A percentile compares a stretch with the other conserved stretches of the same genome.
These are phyloP conservation scores for Litsea cubeba DNA, from an alignment of 164 flowering plant genomes.

Conservation along the genomic window DNA sequence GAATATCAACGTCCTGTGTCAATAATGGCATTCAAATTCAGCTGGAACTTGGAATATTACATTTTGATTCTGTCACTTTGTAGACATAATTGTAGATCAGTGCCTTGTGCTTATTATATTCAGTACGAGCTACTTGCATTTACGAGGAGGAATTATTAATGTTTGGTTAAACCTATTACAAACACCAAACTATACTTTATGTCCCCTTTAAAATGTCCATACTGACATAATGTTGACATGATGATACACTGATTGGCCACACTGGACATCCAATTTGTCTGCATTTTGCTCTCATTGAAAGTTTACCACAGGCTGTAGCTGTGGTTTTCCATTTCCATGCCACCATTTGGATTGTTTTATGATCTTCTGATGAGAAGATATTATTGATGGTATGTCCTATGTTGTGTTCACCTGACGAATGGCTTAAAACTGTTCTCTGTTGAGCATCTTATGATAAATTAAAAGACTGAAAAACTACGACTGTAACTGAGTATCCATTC, in stretches of 20 bases:
- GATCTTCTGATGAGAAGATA: too few species aligned
- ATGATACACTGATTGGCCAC: not conserved
- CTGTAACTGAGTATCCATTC: slow-evolving; percentile 1
- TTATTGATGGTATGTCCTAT: not conserved
- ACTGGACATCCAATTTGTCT: not conserved
- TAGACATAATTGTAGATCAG: not conserved
- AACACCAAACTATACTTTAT: too few species aligned
- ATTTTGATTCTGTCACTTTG: not conserved
- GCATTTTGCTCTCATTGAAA: not conserved
- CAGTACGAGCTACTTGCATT: not conserved
- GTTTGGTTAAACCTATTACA: too few species aligned
- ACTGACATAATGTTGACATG: too few species aligned
- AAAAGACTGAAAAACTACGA: too few species aligned
- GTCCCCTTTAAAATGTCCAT: too few species aligned
- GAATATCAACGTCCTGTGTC: too few species aligned
- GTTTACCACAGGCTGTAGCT: not conserved
- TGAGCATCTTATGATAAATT: not conserved
- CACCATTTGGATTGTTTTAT: not conserved
- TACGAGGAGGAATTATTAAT: too few species aligned
- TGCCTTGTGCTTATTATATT: not conserved
- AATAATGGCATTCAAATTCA: too few species aligned
- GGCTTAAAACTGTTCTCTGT: not conserved
- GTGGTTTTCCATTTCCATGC: not conserved
- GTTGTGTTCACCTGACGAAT: not conserved
- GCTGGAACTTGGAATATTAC: too few species aligned